Percentiles rank a stretch among this genome's conserved stretches.
phyloP scores from a whole-genome alignment of 805 yeast genomes.

The baker's yeast (Saccharomyces cerevisiae) region DNA sequence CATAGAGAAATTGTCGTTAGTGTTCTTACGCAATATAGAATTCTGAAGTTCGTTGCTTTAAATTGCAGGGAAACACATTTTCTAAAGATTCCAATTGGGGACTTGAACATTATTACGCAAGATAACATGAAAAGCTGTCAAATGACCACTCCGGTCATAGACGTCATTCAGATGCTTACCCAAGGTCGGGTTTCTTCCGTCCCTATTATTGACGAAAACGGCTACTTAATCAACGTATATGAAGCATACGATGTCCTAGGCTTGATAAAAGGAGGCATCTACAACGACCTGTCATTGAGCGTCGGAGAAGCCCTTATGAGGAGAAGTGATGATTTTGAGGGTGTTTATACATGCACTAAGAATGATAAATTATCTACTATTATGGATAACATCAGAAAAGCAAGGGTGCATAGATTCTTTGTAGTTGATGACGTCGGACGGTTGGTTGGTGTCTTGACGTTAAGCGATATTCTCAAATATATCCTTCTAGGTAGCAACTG shows the following conservation, averaged over 20 bases:
- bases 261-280: slow-evolving; percentile 86
- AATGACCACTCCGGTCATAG: slow-evolving; percentile 88
- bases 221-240: slow-evolving; percentile 70
- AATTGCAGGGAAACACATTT: slow-evolving; percentile 91
- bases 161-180: slow-evolving; percentile 77
- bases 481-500: slow-evolving; percentile 53
- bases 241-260: slow-evolving; percentile 94
- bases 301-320: slow-evolving; percentile 95
- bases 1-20: slow-evolving; percentile 90
- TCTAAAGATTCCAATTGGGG: slow-evolving; percentile 65
- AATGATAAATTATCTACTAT: slow-evolving; percentile 81
- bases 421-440: slow-evolving; percentile 81
- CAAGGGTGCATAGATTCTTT: slow-evolving; percentile 84
- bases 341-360: slow-evolving; percentile 90
- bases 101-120: slow-evolving; percentile 57
- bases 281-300: slow-evolving; percentile 78
- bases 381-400: slow-evolving; percentile 85
- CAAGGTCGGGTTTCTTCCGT: slow-evolving; percentile 80
- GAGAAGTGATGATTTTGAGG: slow-evolving; percentile 87
- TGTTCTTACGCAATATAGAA: slow-evolving; percentile 92
- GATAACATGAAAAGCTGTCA: slow-evolving; percentile 62
- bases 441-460: slow-evolving; percentile 74
- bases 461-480: slow-evolving; percentile 84
- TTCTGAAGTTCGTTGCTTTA: slow-evolving; percentile 87
- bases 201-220: slow-evolving; percentile 77